Percentiles rank a stretch among this genome's conserved stretches.
Conservation (phyloP, 2,329 filamentous ascomycete genomes). For the Apiospora sp. region DNA sequence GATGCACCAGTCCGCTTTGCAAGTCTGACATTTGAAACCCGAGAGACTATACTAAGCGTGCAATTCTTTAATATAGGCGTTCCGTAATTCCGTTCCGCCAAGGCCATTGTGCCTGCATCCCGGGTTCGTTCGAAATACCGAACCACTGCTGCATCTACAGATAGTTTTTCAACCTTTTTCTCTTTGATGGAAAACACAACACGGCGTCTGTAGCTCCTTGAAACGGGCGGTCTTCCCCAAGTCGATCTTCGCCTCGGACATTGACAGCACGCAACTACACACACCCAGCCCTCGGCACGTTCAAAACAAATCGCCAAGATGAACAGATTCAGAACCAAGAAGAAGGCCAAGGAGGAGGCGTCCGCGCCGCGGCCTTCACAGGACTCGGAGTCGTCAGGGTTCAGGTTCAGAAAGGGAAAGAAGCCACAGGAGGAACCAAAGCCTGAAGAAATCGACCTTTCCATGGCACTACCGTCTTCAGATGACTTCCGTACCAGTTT, state of each 20-base stretch:
- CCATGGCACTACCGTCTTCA: slow-evolving; percentile 76
- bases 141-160: not conserved
- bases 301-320: slow-evolving; percentile 52
- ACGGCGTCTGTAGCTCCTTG: not conserved
- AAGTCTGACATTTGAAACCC: slow-evolving; percentile 17
- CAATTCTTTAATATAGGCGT: not conserved
- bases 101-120: not conserved
- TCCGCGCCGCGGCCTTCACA: slow-evolving; percentile 55
- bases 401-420: slow-evolving; percentile 64
- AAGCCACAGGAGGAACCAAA: slow-evolving; percentile 66
- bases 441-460: slow-evolving; percentile 75
- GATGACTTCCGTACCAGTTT: slow-evolving; percentile 96
- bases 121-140: not conserved
- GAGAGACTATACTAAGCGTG: slow-evolving; percentile 12
- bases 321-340: slow-evolving; percentile 81
- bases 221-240: not conserved
- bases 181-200: slow-evolving; percentile 6
- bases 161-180: not conserved
- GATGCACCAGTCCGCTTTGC: not conserved
- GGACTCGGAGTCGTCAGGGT: slow-evolving; percentile 62
- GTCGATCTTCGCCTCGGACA: not conserved
- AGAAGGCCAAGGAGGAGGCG: slow-evolving; percentile 69
- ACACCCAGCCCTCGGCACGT: not conserved
- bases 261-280: slow-evolving; percentile 9
- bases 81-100: not conserved